phyloP scores from a whole-genome alignment of 2,329 filamentous ascomycete genomes.

The Botrytis deweyae region DNA sequence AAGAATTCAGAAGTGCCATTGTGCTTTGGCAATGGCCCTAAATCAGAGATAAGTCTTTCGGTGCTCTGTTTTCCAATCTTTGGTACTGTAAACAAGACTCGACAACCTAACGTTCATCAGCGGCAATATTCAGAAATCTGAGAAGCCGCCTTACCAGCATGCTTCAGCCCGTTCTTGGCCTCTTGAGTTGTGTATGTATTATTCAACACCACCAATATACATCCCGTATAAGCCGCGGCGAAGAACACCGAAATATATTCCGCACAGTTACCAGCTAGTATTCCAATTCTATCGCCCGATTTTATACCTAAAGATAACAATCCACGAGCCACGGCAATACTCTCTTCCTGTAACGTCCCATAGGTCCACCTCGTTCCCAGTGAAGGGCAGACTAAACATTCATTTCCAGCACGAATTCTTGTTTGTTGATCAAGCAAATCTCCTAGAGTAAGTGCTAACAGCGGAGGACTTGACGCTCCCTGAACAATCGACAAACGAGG shows the following conservation, averaged over 20 bases:
- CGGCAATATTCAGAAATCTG: conserved; percentile 55
- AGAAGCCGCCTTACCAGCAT: conserved; percentile 59
- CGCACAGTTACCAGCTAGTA: conserved; percentile 31
- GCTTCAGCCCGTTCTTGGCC: conserved; percentile 56
- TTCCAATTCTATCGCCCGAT: conserved; percentile 29
- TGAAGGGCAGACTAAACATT: conserved; percentile 13
- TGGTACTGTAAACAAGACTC: conserved; percentile 70
- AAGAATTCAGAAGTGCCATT: conserved; percentile 41
- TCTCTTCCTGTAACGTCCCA: conserved; percentile 4
- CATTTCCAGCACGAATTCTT: background rate
- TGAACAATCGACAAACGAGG: conserved; percentile 12
- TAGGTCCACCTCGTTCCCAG: conserved; percentile 18
- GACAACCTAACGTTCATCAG: conserved; percentile 57
- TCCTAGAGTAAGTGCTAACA: conserved; percentile 17
- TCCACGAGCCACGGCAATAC: conserved; percentile 52
- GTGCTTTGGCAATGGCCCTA: conserved; percentile 47
- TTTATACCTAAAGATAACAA: conserved; percentile 47
- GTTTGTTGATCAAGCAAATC: conserved; percentile 18
- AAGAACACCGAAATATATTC: conserved; percentile 36
- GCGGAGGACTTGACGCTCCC: conserved; percentile 13
- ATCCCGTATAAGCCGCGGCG: conserved; percentile 49
- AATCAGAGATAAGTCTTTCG: conserved; percentile 53
- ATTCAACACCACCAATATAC: conserved; percentile 74
- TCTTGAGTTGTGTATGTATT: conserved; percentile 78
- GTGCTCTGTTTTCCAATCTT: conserved; percentile 67